Evolutionary conservation across 2,329 filamentous ascomycete species (phyloP).

Genomic region (Xylariaceae sp.): DNA sequence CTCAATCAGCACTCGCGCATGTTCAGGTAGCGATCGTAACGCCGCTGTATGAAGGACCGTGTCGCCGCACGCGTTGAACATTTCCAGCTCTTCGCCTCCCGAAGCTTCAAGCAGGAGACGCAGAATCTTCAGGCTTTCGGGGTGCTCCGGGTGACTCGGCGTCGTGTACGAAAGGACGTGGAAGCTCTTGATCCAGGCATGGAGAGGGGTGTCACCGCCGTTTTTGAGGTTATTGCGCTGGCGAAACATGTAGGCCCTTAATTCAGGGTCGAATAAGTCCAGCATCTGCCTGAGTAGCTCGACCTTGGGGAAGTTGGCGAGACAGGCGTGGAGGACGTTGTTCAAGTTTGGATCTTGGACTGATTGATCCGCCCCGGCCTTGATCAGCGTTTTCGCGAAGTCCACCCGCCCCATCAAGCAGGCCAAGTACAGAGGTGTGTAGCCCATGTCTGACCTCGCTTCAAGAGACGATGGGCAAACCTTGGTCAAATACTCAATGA

Average conservation of each 20-base stretch:
- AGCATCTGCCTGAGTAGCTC: slow-evolving; percentile 44
- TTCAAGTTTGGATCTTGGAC: slow-evolving; percentile 53
- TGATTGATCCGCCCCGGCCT: slow-evolving; percentile 64
- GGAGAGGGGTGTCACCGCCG: slow-evolving; percentile 58
- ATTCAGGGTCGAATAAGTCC: slow-evolving; percentile 50
- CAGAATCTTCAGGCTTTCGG: slow-evolving; percentile 38
- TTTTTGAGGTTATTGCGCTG: slow-evolving; percentile 50
- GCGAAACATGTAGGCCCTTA: slow-evolving; percentile 52
- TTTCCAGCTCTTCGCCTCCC: slow-evolving; percentile 48
- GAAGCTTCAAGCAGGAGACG: slow-evolving; percentile 50
- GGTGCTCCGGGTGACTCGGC: slow-evolving; percentile 11
- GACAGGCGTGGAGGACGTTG: slow-evolving; percentile 63
- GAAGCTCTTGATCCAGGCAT: slow-evolving; percentile 45
- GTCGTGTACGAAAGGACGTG: slow-evolving; percentile 8
- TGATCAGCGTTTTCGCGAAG: slow-evolving; percentile 56
- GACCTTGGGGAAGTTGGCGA: slow-evolving; percentile 31
- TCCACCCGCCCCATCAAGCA: slow-evolving; percentile 50
- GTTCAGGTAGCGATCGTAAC: slow-evolving; percentile 31
- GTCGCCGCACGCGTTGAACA: slow-evolving; percentile 60
- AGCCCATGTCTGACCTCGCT: slow-evolving; percentile 49
- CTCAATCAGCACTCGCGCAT: slow-evolving; percentile 45
- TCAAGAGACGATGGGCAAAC: slow-evolving; percentile 58
- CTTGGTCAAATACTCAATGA: slow-evolving; percentile 62
- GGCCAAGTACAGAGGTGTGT: slow-evolving; percentile 66
- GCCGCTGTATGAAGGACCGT: slow-evolving; percentile 58